Base-by-base conservation (phyloP, 1,139 yeast genomes). In the Protomyces inundatus region DNA sequence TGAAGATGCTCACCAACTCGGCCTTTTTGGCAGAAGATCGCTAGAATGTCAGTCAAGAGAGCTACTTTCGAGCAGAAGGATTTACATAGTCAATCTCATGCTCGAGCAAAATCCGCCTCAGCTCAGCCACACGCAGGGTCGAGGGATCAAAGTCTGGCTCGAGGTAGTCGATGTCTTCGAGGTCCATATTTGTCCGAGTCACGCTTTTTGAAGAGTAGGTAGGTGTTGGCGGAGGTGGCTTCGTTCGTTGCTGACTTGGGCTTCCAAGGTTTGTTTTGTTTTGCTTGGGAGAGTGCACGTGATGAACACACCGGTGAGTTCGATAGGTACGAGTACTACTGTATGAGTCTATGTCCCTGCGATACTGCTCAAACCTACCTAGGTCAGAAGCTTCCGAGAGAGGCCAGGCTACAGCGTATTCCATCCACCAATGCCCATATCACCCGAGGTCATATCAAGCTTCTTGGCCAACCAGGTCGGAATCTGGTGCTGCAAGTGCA, bases 401-500 rank as follows among this genome's bases (percentile, higher is more conserved):
- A 23, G 16, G 4, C 14, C 45, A 34, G 9, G 5, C 42, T 37
- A 59, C 16, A 53, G 50, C 45, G 64, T 60, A 9, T 53, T 56
- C 64, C 64, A 60, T 2, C 64, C 64, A 3, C 64, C 64, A n/a
- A 50, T 50, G 16, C 37, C 54, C 53, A 60, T 54, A 36, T 58
- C 55, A 4, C 51, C 50, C 9, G 39, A 51, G 23, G 36, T 33
- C 36, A 34, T 34, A 16, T 65, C 67, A 1, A 60, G 42, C 54
- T 84, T 85, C 69, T 98, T 80, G 0, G 90, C 91, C 54, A 91
- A 85, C 64, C 81, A 80, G 69, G 89, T 90, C 1, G 90, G 86
- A 12, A 89, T 79, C 70, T 88, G 88, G 72, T 90, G 95, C 66
- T 83, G 87, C 33, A 91, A 78, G 91, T 97, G 88, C 57, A 88